Evolutionary conservation across 768 basidiomycete species (phyloP).

Genomic region (Naganishia vaughanmartiniae): DNA sequence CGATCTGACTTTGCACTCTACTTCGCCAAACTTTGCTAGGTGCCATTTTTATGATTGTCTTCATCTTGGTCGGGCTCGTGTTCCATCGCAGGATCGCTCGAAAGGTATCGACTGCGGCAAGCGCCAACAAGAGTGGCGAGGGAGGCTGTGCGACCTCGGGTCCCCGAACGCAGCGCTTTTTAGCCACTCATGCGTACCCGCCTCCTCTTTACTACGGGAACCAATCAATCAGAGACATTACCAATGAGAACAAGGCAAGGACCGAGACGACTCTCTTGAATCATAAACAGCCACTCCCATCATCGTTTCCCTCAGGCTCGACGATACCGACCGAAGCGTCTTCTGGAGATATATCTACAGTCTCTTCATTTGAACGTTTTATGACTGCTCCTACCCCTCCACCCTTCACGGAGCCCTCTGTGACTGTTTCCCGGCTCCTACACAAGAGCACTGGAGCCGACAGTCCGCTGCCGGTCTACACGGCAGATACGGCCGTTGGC

Average conservation of each 20-base stretch:
- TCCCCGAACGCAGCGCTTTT: too few relatives aligned
- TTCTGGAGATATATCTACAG: background rate
- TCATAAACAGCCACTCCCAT: background rate
- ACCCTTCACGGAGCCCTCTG: background rate
- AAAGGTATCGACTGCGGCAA: too few relatives aligned
- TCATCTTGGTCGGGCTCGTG: too few relatives aligned
- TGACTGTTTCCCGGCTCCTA: background rate
- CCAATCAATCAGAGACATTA: too few relatives aligned
- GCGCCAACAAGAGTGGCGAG: too few relatives aligned
- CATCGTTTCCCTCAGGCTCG: background rate
- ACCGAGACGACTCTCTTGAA: background rate
- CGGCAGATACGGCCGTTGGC: background rate
- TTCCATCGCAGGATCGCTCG: too few relatives aligned
- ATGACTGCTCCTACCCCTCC: background rate
- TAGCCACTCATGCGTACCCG: too few relatives aligned
- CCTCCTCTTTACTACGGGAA: too few relatives aligned
- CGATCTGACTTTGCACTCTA: background rate
- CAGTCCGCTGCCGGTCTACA: background rate
- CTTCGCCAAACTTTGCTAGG: background rate
- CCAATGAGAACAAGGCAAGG: too few relatives aligned
- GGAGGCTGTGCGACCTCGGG: too few relatives aligned
- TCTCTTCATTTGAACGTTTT: background rate
- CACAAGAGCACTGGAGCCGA: background rate
- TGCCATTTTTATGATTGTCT: background rate
- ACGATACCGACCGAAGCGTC: background rate